Evolutionary conservation across 495 filamentous ascomycete species (phyloP).

Genomic region (Hypoxylon intermedium): DNA sequence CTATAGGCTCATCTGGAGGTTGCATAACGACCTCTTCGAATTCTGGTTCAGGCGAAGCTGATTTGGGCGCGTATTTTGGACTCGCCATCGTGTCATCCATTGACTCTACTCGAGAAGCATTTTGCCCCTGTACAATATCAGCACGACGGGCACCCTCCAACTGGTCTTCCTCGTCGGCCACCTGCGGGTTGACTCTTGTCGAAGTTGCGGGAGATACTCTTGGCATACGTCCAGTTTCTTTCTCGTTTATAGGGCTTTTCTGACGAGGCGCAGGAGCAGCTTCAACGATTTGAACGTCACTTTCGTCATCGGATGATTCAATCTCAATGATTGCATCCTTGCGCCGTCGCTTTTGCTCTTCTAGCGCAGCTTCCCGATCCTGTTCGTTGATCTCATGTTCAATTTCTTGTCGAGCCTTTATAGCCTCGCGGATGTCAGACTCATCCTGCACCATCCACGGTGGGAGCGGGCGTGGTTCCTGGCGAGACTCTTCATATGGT

Average conservation of each 20-base stretch:
- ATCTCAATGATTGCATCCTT: slow-evolving; percentile 52
- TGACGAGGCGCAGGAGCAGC: slow-evolving; percentile 37
- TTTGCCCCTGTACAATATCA: slow-evolving; percentile 48
- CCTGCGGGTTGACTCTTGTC: slow-evolving; percentile 23
- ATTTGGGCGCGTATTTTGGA: slow-evolving; percentile 10
- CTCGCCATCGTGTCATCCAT: slow-evolving; percentile 9
- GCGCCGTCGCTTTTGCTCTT: slow-evolving; percentile 49
- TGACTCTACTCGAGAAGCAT: slow-evolving; percentile 41
- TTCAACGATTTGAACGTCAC: slow-evolving; percentile 66
- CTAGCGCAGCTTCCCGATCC: slow-evolving; percentile 60
- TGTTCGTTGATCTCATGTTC: slow-evolving; percentile 57
- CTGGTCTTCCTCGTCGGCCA: slow-evolving; percentile 13
- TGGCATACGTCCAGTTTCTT: slow-evolving; percentile 9
- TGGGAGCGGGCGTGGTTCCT: slow-evolving; percentile 68
- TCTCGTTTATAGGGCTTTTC: slow-evolving; percentile 10
- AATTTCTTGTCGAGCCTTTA: slow-evolving; percentile 53
- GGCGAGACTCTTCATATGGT: background rate
- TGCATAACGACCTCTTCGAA: slow-evolving; percentile 42
- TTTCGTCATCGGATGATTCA: slow-evolving; percentile 55
- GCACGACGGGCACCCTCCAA: slow-evolving; percentile 38
- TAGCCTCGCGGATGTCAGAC: slow-evolving; percentile 60
- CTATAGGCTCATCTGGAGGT: slow-evolving; percentile 27
- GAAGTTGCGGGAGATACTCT: slow-evolving; percentile 34
- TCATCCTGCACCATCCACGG: slow-evolving; percentile 78
- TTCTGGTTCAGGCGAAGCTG: slow-evolving; percentile 40